Base-by-base conservation (phyloP, 2,329 filamentous ascomycete species). In the Beauveria sp. region DNA sequence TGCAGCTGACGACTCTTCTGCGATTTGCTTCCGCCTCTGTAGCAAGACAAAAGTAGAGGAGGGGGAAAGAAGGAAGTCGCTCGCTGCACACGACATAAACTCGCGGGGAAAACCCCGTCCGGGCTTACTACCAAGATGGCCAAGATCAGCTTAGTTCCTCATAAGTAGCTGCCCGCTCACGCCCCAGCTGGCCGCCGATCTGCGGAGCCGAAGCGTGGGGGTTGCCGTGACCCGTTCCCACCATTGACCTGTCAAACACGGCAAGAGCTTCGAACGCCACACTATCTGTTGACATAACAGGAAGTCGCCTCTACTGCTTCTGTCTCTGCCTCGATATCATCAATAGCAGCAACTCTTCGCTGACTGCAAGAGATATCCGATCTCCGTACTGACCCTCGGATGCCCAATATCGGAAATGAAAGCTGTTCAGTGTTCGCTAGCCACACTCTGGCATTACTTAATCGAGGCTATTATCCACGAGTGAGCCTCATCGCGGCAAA, bases 141-240 rank as follows among this genome's bases (percentile, higher is more conserved):
- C 12, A 50, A 12, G 45, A 28, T 58, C 45, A 30, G 54, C 42
- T 38, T 30, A 43, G 38, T 28, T 8, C 38, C 30, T 30, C 6
- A n/a, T 5, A 6, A 14, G 34, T 38, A 5, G 30, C 30, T 34
- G 10, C 30, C 30, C 30, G 10, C 22, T 54, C 22, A 26, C 16
- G 52, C 52, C 30, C 52, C 22, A 28, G 38, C 51, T 30, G 20
- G 28, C 30, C 22, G 22, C 55, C 55, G 45, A 40, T 20, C 20
- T 22, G 45, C 45, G 55, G 55, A 28, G 55, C 38, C 38, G 26
- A 58, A 50, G 26, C 55, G 55, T 50, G 55, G 45, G 55, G 54
- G 45, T 50, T 58, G 30, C 55, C 24, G n/a, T 26, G 14, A 42
- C 16, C n/a, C 20, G 14, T 26, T 43, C 5, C 16, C 34, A 5